Evolutionary conservation across 2,329 filamentous ascomycete species (phyloP).

Genomic region (Rachicladosporium sp.): DNA sequence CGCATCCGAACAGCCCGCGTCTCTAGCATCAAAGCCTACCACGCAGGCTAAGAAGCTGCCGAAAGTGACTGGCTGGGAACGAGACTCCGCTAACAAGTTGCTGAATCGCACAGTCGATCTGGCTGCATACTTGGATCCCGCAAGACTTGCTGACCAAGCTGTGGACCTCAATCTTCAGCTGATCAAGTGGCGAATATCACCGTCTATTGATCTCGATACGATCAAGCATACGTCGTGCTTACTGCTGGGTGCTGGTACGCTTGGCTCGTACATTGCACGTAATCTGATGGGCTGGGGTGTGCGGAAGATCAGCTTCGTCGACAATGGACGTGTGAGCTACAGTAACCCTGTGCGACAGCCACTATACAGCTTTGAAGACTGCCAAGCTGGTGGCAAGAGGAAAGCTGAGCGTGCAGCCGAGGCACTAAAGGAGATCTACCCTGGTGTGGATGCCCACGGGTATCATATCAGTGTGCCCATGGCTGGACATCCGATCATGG

Average conservation of each 20-base stretch:
- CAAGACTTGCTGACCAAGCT: slow-evolving; percentile 76
- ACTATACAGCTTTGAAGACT: slow-evolving; percentile 82
- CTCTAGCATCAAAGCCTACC: slow-evolving; percentile 4
- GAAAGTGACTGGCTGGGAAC: slow-evolving; percentile 92
- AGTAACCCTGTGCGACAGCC: slow-evolving; percentile 95
- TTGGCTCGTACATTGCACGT: slow-evolving; percentile 86
- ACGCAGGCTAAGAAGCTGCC: slow-evolving; percentile 39
- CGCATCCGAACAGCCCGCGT: no score
- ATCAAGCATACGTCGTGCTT: slow-evolving; percentile 87
- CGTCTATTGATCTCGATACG: slow-evolving; percentile 70
- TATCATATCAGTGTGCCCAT: slow-evolving; percentile 82
- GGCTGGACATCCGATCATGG: slow-evolving; percentile 78
- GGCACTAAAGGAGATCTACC: slow-evolving; percentile 74
- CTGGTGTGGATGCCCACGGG: slow-evolving; percentile 71
- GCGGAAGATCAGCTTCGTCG: slow-evolving; percentile 86
- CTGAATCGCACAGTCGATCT: slow-evolving; percentile 68
- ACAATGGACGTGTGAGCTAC: slow-evolving; percentile 85
- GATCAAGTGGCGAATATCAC: slow-evolving; percentile 97
- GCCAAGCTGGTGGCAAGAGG: slow-evolving; percentile 66
- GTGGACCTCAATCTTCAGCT: slow-evolving; percentile 94
- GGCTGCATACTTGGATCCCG: slow-evolving; percentile 86
- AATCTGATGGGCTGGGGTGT: slow-evolving; percentile 94
- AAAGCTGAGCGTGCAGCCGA: slow-evolving; percentile 76
- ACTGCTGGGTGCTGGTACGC: slow-evolving; percentile 78
- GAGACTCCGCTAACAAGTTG: slow-evolving; percentile 66